Base-by-base conservation (phyloP, 768 basidiomycete genomes). In the Gyrodon lividus region DNA sequence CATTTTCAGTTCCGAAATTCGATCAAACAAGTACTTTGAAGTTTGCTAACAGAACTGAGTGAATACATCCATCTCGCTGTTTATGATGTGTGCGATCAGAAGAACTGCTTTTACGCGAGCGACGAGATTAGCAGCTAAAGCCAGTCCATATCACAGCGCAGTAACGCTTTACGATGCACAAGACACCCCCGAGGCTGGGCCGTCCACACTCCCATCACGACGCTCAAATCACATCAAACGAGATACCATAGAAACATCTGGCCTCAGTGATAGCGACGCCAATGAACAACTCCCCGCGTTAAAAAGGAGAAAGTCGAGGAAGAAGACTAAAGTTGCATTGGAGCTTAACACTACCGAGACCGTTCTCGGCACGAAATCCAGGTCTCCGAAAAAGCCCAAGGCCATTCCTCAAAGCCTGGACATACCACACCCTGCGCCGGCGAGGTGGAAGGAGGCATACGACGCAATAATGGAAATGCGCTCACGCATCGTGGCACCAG, bases 401-500 rank as follows among this genome's bases (percentile, higher is more conserved):
- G 63, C 72, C 1, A 77, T 86, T n/a, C 76, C 73, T 47, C 77
- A 78, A 51, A 64, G 74, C 1, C 69, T 91, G 19, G 76, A 68
- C 3, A 72, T 67, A 0, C 84, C 90, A 0, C 88, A 92, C 58
- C 82, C 87, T 0, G 73, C 81, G 1, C 92, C 91, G 7, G 64
- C 67, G 26, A 64, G 69, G 34, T 94, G 92, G 91, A 69, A 70
- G 37, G 82, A 89, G 54, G 77, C 76, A 4, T 95, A 92, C 60
- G 77, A 78, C 24, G 70, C 77, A 1, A 92, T 94, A 41, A 84
- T 84, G 60, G 75, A 76, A 45, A 94, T 94, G 91, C 79, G 91
- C 17, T 71, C 82, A 17, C 73, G 73, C 10, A 79, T 86, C 20
- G 72, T 80, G 0, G 94, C 95, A 0, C 93, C 96, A 0, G 96